Base-by-base conservation (phyloP, 305 asterid genomes). In the Caryopteris hybrid region DNA sequence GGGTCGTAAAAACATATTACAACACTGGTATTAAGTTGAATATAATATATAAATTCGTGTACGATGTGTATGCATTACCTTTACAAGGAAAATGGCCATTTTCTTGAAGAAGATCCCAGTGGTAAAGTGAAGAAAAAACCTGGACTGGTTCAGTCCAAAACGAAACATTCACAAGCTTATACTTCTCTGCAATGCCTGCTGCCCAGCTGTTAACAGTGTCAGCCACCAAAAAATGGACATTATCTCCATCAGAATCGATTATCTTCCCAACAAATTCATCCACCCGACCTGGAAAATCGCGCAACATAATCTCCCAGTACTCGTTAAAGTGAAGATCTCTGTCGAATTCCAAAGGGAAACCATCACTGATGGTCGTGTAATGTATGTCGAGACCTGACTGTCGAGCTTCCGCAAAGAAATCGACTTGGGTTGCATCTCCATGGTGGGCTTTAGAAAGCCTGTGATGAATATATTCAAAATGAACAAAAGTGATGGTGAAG, bases 121-220 rank as follows among this genome's bases (percentile, higher is more conserved):
- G 91, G 64, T 83, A 85, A 29, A 45, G 64, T 27, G 83, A 65
- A 8, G 74, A 53, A 12, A 77, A 76, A 5, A 80, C 84, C 70
- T 82, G 46, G 8, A 88, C 86, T 2, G 92, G 72, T 25, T 84
- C 77, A 7, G 92, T 86, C 83, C 82, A 86, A 2, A 86, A 45
- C 0, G 90, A 78, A 21, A 88, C 90, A 41, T 71, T 64, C 1
- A 82, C 76, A 8, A 88, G 82, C 2, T 75, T 71, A 52, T 79
- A 64, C 39, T 86, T 88, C 1, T 42, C 56, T 2, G 95, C 90
- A 42, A 84, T 55, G 50, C 6, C 36, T 0, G 79, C 62, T 0
- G 80, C 64, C 89, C 90, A 88, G 0, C 6, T 8, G 45, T 27
- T 82, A 25, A 79, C 27, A 6, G 87, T 66, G 65, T 86, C 92